Conservation (phyloP, 768 basidiomycete genomes). For the Tulasnella sp. region DNA sequence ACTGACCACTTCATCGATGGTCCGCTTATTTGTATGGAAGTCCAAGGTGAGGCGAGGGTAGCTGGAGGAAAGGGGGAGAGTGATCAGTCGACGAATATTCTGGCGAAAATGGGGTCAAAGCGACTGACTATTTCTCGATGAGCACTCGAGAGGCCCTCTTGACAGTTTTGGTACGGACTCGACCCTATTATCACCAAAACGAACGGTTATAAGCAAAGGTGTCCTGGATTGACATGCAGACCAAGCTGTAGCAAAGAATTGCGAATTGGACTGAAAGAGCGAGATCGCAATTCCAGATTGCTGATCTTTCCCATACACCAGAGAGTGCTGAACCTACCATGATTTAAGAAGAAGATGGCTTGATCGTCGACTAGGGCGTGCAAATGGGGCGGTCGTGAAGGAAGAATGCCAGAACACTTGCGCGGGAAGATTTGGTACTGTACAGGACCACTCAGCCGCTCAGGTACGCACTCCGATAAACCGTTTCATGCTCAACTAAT, state of each 20-base stretch:
- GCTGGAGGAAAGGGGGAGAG: slow-evolving; percentile 41
- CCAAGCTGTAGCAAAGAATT: too few relatives aligned
- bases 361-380: too few relatives aligned
- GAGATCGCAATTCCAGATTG: too few relatives aligned
- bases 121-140: slow-evolving; percentile 95
- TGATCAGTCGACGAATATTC: background rate
- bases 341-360: background rate
- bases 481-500: background rate
- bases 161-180: slow-evolving; percentile 99
- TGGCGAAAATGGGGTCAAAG: background rate
- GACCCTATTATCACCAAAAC: slow-evolving; percentile 56
- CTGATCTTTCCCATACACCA: too few relatives aligned
- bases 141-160: slow-evolving; percentile 98
- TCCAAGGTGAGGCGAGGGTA: slow-evolving; percentile 99
- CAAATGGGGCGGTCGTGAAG: too few relatives aligned
- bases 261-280: too few relatives aligned
- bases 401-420: too few relatives aligned
- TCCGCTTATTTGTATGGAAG: slow-evolving; percentile 99
- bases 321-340: background rate
- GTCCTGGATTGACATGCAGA: too few relatives aligned
- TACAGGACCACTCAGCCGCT: slow-evolving; percentile 12
- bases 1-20: slow-evolving; percentile 93
- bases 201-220: background rate
- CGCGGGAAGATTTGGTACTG: background rate
- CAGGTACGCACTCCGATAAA: background rate